Evolutionary conservation across 2,329 filamentous ascomycete species (phyloP).

Genomic region (Tolypocladium ovalisporum): DNA sequence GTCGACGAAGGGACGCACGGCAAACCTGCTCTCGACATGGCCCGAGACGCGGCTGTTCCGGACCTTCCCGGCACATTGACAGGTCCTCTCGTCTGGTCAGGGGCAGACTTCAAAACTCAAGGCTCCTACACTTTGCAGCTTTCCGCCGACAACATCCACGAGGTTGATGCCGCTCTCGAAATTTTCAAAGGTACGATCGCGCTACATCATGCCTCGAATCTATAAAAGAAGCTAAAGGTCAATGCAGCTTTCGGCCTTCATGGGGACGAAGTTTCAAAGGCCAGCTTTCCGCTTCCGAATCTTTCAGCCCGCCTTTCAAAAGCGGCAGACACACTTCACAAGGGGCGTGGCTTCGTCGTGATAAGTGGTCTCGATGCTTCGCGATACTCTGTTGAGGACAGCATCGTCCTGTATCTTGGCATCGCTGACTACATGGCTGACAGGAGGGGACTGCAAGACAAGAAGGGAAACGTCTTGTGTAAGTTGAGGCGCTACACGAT

Average conservation of each 20-base stretch:
- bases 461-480: constrained; percentile 37
- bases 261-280: constrained; percentile 21
- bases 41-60: background rate
- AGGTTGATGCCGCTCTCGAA: constrained; percentile 12
- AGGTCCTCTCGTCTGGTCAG: constrained; percentile 9
- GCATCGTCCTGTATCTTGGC: constrained; percentile 43
- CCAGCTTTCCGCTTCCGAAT: constrained; percentile 29
- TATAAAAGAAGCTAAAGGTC: background rate
- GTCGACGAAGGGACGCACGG: background rate
- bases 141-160: constrained; percentile 7
- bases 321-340: constrained; percentile 24
- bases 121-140: constrained; percentile 10
- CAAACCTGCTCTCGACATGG: background rate
- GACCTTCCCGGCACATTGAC: background rate
- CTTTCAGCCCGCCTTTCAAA: constrained; percentile 22
- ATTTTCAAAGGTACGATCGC: constrained; percentile 11
- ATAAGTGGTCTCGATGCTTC: constrained; percentile 40
- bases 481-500: constrained; percentile 13
- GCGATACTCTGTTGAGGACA: constrained; percentile 40
- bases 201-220: background rate
- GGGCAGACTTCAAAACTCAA: constrained; percentile 2
- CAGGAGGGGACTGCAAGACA: constrained; percentile 37
- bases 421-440: constrained; percentile 45
- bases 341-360: constrained; percentile 39
- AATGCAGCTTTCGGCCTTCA: constrained; percentile 19